Conservation (phyloP, 2,329 filamentous ascomycete genomes). For the Diaporthe citriasiana region DNA sequence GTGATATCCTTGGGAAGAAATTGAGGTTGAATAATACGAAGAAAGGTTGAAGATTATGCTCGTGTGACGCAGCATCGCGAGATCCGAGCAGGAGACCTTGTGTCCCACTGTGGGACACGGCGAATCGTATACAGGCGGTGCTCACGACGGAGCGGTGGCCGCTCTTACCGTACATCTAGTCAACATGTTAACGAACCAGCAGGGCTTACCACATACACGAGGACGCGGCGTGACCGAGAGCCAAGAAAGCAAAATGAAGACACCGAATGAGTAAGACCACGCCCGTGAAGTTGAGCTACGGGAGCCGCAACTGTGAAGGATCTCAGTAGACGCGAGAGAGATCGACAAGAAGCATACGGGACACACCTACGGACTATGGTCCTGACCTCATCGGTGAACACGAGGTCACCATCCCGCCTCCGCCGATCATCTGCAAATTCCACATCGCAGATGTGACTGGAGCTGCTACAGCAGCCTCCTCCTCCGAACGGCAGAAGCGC, state of each 20-base stretch:
- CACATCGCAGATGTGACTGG: not conserved
- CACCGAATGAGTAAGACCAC: not conserved
- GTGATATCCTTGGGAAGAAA: not conserved
- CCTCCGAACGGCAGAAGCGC: not conserved
- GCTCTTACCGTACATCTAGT: not conserved
- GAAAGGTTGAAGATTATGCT: not conserved
- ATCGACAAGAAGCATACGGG: not conserved
- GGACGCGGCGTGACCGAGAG: conserved; percentile 1
- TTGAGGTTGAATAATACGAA: accelerated
- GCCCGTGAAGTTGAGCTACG: not conserved
- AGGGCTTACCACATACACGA: not conserved
- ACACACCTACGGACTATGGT: not conserved
- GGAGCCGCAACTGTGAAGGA: not conserved
- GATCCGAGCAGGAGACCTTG: not conserved
- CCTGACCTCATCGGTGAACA: not conserved
- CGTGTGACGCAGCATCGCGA: not conserved
- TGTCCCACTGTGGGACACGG: not conserved
- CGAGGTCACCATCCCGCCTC: not conserved
- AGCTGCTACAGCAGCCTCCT: not conserved
- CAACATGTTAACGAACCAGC: not conserved
- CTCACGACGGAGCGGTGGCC: too few species aligned
- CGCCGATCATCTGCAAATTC: conserved; percentile 11
- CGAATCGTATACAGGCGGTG: not conserved
- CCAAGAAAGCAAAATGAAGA: not conserved
- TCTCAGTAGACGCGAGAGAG: not conserved